Conservation (phyloP, 371 early-diverging fungal species). For the Saksenaea vasiformis region DNA sequence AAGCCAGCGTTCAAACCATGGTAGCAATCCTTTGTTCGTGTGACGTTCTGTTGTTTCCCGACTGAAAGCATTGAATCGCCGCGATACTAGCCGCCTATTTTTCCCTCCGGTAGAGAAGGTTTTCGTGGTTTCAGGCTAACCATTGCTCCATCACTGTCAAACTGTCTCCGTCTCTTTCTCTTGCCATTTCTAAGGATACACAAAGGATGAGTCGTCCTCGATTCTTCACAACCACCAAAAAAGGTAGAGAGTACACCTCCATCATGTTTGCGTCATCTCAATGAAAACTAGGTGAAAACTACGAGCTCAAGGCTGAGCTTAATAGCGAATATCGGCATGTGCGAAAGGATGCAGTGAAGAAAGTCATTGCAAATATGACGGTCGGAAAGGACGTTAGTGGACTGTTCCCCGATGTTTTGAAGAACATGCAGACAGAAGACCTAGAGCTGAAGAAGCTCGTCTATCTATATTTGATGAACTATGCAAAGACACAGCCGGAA, state of each 20-base stretch:
- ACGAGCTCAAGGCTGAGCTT: slow-evolving; percentile 92
- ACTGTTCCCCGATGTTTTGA: slow-evolving; percentile 93
- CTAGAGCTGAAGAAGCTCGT: slow-evolving; percentile 93
- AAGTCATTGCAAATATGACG: slow-evolving; percentile 94
- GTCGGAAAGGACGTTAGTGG: slow-evolving; percentile 87
- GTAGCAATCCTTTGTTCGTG: background rate
- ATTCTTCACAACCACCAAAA: slow-evolving; percentile 69
- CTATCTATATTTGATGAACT: slow-evolving; percentile 87
- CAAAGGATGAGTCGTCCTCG: slow-evolving; percentile 38
- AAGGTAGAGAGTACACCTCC: slow-evolving; percentile 44
- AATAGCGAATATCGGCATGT: slow-evolving; percentile 94
- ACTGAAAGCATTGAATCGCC: background rate
- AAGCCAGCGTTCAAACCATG: no score
- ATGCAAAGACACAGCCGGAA: slow-evolving; percentile 87
- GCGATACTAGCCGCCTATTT: background rate
- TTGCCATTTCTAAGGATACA: background rate
- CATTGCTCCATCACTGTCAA: background rate
- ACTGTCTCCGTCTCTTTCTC: background rate
- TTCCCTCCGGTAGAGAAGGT: background rate
- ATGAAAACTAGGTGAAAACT: slow-evolving; percentile 85
- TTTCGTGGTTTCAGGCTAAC: background rate
- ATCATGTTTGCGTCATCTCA: background rate
- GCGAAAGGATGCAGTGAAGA: slow-evolving; percentile 96
- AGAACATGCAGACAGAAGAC: slow-evolving; percentile 99
- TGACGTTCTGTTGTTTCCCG: background rate